Evolutionary conservation across 768 basidiomycete genomes (phyloP), one percentile per base, ranked within the genome.

Genomic region (Paxillus involutus): DNA sequence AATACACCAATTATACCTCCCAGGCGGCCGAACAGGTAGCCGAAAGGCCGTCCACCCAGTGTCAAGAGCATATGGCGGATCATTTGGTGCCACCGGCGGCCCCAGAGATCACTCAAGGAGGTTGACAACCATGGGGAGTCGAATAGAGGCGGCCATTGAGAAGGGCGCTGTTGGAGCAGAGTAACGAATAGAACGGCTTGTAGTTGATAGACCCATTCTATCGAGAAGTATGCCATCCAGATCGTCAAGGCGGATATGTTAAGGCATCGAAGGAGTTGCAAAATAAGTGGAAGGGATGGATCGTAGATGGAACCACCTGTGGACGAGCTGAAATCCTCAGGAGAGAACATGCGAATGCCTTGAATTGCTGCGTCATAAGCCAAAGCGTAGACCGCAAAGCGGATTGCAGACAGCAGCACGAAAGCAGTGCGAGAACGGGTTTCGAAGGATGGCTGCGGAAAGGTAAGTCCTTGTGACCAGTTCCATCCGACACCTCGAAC

Each of bases 101-200:
- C 73, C 88, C 88, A 89, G 43, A 85, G 79, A 7, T 87, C 79
- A 39, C 73, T 71, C 44, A 89, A 62, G 7, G 85, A 86, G 3
- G 80, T 80, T 11, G 82, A 66, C 24, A 62, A 44, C 79, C 81
- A 88, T 3, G 87, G 88, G 6, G 70, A 41, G 49, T 80, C 67
- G 67, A 86, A 88, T 5, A 82, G 51, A 1, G 84, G 86, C 0
- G 86, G 87, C 82, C 85, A 88, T 47, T 82, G 74, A 4, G 71
- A 70, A 0, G 79, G 77, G 32, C 66, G 60, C 57, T 85, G 82
- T 4, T 64, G 61, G 26, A 86, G 74, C 32, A 83, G 14, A 46
- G 72, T 47, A 36, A 86, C 63, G 16, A 73, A 75, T 39, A 81
- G 47, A 47, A 86, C 51, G 6, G 80, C 72, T 21, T 65, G 14